A percentile compares a stretch with the other conserved stretches of the same genome.
Conservation (phyloP, 768 basidiomycete species). For the Boletus bicolor region DNA sequence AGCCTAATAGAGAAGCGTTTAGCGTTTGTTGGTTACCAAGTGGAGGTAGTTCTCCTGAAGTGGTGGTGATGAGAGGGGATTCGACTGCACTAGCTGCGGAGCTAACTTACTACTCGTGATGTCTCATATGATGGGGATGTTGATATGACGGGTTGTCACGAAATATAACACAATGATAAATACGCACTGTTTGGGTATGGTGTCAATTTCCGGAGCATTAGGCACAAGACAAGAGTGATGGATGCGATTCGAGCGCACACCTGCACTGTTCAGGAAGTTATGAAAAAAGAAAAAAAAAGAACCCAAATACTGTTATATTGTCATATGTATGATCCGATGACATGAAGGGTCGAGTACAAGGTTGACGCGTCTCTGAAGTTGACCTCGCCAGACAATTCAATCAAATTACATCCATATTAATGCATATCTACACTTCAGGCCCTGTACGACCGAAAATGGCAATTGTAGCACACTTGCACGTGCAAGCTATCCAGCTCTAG, state of each 20-base stretch:
- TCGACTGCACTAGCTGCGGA: conserved; percentile 5
- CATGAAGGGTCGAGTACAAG: conserved; percentile 11
- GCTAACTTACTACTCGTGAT: not conserved
- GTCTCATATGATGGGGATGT: conserved; percentile 4
- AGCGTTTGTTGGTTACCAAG: conserved; percentile 15
- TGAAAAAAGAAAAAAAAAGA: not conserved
- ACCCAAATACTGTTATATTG: not conserved
- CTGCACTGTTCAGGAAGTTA: not conserved
- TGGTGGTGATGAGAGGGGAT: not conserved
- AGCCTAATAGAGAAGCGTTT: conserved; percentile 14
- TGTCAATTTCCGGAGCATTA: conserved; percentile 21
- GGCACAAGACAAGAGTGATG: conserved; percentile 1
- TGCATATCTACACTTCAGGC: not conserved
- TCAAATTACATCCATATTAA: not conserved
- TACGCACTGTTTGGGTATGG: conserved; percentile 19
- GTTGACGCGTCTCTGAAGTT: conserved; percentile 4
- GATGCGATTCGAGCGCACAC: conserved; percentile 8
- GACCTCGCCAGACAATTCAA: not conserved
- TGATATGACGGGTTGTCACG: not conserved
- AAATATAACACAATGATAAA: not conserved
- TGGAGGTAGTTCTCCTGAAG: conserved; percentile 18
- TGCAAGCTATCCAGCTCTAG: conserved; percentile 2
- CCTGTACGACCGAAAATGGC: conserved; percentile 6
- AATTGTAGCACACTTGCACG: conserved; percentile 4
- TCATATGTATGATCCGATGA: not conserved